Conservation (phyloP, 495 filamentous ascomycete genomes). For the Zalerion maritima region DNA sequence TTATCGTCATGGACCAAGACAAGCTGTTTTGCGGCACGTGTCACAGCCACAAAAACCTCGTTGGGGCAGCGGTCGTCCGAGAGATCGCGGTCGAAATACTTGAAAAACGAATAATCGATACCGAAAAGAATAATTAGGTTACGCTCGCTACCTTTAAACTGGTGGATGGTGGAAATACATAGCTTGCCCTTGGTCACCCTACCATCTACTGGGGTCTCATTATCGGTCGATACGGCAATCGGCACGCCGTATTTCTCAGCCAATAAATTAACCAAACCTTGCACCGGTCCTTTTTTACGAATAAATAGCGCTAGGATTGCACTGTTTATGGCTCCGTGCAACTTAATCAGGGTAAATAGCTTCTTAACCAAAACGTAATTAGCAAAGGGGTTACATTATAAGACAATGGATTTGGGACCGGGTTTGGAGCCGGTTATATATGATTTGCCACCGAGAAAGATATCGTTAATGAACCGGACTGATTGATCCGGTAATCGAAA, state of each 20-base stretch:
- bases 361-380: slow-evolving; percentile 1
- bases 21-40: slow-evolving; percentile 1
- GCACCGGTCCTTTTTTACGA: not conserved
- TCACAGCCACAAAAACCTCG: not conserved
- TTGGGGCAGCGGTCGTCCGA: not conserved
- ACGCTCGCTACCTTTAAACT: not conserved
- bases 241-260: not conserved
- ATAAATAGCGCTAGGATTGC: slow-evolving; percentile 1
- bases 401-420: slow-evolving; percentile 3
- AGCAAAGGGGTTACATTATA: slow-evolving; percentile 1
- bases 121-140: not conserved
- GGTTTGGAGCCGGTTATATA: slow-evolving; percentile 5
- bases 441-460: slow-evolving; percentile 5
- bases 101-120: not conserved
- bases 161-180: not conserved
- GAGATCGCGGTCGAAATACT: not conserved
- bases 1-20: not conserved
- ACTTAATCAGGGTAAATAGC: not conserved
- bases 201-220: slow-evolving; percentile 4
- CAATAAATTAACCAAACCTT: not conserved
- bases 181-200: not conserved
- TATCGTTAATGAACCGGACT: slow-evolving; percentile 6
- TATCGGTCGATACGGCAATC: not conserved
- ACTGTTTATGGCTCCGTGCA: not conserved
- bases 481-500: slow-evolving; percentile 3